phyloP scores from a whole-genome alignment of 2,329 filamentous ascomycete species.

The Claviceps spartinae region DNA sequence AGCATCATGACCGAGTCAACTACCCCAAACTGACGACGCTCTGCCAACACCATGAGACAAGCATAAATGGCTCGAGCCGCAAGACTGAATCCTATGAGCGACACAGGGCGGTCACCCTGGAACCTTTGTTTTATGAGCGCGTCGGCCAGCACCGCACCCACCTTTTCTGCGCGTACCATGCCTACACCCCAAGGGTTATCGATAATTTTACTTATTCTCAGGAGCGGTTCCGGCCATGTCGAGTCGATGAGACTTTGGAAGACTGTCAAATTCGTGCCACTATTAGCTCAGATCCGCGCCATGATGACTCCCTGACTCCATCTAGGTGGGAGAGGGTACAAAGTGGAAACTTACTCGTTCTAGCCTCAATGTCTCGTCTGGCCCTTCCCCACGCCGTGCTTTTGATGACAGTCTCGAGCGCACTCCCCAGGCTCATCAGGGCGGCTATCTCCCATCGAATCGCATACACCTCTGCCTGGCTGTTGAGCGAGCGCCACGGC shows the following conservation, averaged over 20 bases:
- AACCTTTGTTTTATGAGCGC: slow-evolving; percentile 62
- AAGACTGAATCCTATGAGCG: slow-evolving; percentile 68
- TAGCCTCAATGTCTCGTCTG: slow-evolving; percentile 32
- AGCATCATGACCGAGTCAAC: slow-evolving; percentile 79
- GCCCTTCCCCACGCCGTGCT: slow-evolving; percentile 71
- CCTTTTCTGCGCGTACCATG: slow-evolving; percentile 64
- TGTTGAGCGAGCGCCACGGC: slow-evolving; percentile 66
- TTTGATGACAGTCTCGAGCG: slow-evolving; percentile 63
- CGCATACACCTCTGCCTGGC: slow-evolving; percentile 64
- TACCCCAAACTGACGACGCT: slow-evolving; percentile 70
- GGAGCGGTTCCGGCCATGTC: slow-evolving; percentile 47
- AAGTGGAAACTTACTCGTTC: slow-evolving; percentile 28
- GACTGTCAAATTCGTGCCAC: slow-evolving; percentile 19
- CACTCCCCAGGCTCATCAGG: slow-evolving; percentile 62
- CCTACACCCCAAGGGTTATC: slow-evolving; percentile 73
- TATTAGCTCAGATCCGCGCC: neutral
- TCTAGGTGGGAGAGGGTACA: neutral
- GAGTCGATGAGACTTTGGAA: slow-evolving; percentile 44
- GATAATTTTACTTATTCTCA: slow-evolving; percentile 59
- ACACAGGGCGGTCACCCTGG: slow-evolving; percentile 71
- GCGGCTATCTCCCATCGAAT: slow-evolving; percentile 73
- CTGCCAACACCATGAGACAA: slow-evolving; percentile 67
- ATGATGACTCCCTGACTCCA: neutral
- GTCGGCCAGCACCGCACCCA: slow-evolving; percentile 59
- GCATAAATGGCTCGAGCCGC: slow-evolving; percentile 74